These are phyloP conservation scores for Excoecaria agallocha DNA, from an alignment of 345 rosid species.

Conservation along the genomic window DNA sequence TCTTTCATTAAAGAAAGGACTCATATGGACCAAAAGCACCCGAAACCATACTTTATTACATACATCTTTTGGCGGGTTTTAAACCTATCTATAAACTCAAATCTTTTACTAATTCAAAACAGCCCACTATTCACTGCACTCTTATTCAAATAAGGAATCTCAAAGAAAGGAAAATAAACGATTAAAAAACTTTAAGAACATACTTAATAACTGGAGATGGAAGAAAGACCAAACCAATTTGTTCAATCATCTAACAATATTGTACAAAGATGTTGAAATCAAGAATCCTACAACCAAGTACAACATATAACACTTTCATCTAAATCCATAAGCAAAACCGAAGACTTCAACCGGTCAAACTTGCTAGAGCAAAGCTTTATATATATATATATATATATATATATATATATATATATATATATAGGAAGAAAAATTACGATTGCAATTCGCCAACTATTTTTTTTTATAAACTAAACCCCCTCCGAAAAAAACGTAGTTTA, in stretches of 20 bases:
- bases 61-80: constrained; percentile 48
- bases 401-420: no score
- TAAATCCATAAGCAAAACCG: no score
- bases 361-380: neutral
- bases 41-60: constrained; percentile 44
- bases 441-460: neutral
- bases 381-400: no score
- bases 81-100: constrained; percentile 20
- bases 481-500: neutral
- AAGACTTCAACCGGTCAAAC: neutral
- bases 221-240: no score
- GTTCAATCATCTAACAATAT: neutral
- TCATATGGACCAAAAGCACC: constrained; percentile 62
- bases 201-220: neutral
- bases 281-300: constrained; percentile 23
- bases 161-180: neutral
- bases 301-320: no score
- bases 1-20: constrained; percentile 48
- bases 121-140: neutral
- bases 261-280: constrained; percentile 14
- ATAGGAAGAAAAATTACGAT: no score
- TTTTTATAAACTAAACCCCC: neutral
- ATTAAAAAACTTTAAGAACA: neutral
- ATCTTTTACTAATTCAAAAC: constrained; percentile 24
- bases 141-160: constrained; percentile 15